These are phyloP conservation scores for Alnus rubra DNA, from an alignment of 306 rosid genomes.

Conservation along the genomic window DNA sequence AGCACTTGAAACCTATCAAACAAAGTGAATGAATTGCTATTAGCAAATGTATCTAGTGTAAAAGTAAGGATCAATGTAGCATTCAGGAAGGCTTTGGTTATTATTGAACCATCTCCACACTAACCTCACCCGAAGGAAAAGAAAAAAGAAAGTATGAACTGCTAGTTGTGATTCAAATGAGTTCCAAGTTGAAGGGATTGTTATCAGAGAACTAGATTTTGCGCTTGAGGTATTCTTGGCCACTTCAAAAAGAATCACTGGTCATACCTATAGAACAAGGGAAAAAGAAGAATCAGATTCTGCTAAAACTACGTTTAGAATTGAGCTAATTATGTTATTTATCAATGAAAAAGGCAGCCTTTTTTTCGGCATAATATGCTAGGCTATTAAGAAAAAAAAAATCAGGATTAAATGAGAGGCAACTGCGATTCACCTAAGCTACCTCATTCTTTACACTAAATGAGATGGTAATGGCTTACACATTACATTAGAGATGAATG, in stretches of 20 bases:
- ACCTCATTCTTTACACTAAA: background rate
- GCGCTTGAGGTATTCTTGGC: background rate
- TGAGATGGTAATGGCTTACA: background rate
- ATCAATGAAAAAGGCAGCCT: background rate
- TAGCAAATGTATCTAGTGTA: background rate
- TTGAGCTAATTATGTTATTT: background rate
- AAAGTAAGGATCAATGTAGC: background rate
- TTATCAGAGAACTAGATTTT: background rate
- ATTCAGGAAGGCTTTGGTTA: background rate
- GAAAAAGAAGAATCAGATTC: background rate
- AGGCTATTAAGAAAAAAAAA: no score
- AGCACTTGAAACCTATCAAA: slow-evolving; percentile 42
- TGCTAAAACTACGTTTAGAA: background rate
- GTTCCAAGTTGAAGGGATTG: background rate
- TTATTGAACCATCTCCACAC: background rate
- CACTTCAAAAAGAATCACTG: background rate
- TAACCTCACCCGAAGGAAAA: background rate
- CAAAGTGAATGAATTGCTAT: background rate
- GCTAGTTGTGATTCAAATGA: background rate
- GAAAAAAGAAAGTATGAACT: background rate
- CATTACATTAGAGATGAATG: background rate
- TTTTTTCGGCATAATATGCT: no score
- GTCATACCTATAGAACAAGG: background rate
- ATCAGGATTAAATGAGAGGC: background rate
- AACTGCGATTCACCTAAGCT: background rate